Percentiles rank a stretch among this genome's conserved stretches.
phyloP scores from a whole-genome alignment of 2,329 filamentous ascomycete genomes.

The Phyllosticta citriasiana region DNA sequence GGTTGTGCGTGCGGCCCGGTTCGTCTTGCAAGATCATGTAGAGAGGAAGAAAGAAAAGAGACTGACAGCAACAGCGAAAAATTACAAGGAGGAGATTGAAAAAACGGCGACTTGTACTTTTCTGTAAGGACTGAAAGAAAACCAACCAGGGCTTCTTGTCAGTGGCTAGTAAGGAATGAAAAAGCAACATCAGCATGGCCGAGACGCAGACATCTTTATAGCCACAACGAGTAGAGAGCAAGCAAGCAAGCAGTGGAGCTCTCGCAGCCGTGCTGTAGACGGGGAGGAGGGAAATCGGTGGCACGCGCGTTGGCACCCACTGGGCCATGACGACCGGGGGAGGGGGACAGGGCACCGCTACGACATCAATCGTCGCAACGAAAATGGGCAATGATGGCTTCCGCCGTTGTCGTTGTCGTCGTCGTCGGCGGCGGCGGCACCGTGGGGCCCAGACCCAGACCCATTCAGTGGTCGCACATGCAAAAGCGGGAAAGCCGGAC shows the following conservation, averaged over 20 bases:
- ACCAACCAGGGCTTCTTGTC: neutral
- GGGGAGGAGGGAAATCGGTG: neutral
- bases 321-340: neutral
- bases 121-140: neutral
- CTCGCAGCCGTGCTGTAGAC: neutral
- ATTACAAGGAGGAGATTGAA: constrained; percentile 4
- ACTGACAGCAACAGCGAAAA: neutral
- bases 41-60: neutral
- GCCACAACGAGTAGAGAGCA: neutral
- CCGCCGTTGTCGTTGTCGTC: neutral
- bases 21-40: too few relatives aligned
- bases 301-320: neutral
- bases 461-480: neutral
- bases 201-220: neutral
- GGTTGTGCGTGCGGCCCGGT: neutral
- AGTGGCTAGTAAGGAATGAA: constrained; percentile 3
- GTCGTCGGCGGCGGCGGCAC: neutral
- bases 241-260: neutral
- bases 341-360: neutral
- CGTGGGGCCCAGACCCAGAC: neutral
- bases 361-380: neutral
- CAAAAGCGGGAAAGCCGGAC: neutral
- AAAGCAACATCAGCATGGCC: neutral
- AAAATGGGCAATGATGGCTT: neutral
- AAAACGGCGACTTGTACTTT: neutral